Percentiles rank a stretch among this genome's conserved stretches.
Conservation (phyloP, 768 basidiomycete species). For the Phanerochaete carnosa region DNA sequence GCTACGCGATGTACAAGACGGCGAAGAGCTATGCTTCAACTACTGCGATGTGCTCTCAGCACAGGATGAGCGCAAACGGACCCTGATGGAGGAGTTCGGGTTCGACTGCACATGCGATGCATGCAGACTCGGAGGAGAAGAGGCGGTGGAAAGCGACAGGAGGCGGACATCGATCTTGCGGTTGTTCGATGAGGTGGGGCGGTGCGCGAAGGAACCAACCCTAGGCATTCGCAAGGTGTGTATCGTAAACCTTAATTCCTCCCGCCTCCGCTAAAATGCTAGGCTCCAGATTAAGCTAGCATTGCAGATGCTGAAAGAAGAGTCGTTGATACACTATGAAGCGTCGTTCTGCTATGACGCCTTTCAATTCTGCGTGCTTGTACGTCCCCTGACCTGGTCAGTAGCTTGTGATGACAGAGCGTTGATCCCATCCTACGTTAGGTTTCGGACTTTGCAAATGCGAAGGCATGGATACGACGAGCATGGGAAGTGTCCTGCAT, state of each 20-base stretch:
- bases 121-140: conserved; percentile 19
- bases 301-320: conserved; percentile 23
- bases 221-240: conserved; percentile 25
- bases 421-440: conserved; percentile 13
- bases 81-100: conserved; percentile 16
- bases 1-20: conserved; percentile 20
- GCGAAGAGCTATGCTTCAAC: conserved; percentile 29
- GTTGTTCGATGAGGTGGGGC: conserved; percentile 22
- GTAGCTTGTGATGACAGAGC: background rate
- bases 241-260: background rate
- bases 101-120: conserved; percentile 24
- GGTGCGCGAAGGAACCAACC: conserved; percentile 20
- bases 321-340: conserved; percentile 23
- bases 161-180: conserved; percentile 15
- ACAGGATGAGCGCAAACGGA: conserved; percentile 14
- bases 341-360: conserved; percentile 29
- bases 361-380: conserved; percentile 26
- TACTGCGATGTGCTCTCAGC: conserved; percentile 22
- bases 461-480: conserved; percentile 14
- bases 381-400: background rate
- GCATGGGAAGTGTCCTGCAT: conserved; percentile 14
- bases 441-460: conserved; percentile 14
- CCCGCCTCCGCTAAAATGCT: background rate
- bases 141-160: conserved; percentile 18
- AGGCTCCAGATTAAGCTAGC: conserved; percentile 22